Evolutionary conservation across 2,329 filamentous ascomycete genomes (phyloP).

Genomic region (Pseudocercospora ulei): DNA sequence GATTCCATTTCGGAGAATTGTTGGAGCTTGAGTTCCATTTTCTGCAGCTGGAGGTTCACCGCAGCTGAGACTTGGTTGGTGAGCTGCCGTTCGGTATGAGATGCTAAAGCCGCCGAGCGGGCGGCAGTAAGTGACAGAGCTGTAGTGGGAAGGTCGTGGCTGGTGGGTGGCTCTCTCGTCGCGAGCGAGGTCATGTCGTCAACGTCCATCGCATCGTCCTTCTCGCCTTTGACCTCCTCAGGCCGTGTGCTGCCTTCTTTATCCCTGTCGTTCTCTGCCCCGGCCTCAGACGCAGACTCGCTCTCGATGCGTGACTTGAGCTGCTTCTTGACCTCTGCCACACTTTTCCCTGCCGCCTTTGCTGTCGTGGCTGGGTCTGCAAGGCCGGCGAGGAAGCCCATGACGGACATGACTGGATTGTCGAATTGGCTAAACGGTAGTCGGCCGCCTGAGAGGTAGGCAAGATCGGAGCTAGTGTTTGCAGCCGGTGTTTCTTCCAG

Average conservation of each 20-base stretch:
- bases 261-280: constrained; percentile 39
- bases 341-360: constrained; percentile 77
- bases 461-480: constrained; percentile 51
- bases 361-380: constrained; percentile 84
- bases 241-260: constrained; percentile 46
- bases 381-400: constrained; percentile 84
- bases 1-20: constrained; percentile 96
- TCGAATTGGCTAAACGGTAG: constrained; percentile 86
- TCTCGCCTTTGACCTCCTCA: constrained; percentile 40
- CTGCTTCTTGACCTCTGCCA: constrained; percentile 72
- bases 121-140: constrained; percentile 79
- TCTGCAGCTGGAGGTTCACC: constrained; percentile 87
- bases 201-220: constrained; percentile 47
- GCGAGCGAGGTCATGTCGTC: constrained; percentile 46
- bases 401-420: constrained; percentile 92
- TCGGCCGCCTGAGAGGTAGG: constrained; percentile 60
- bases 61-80: constrained; percentile 84
- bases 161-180: constrained; percentile 40
- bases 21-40: constrained; percentile 87
- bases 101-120: constrained; percentile 76
- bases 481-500: constrained; percentile 54
- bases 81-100: constrained; percentile 94
- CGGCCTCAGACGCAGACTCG: constrained; percentile 36
- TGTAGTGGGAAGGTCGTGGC: constrained; percentile 52
- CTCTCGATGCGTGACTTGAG: constrained; percentile 70